A percentile compares a stretch with the other conserved stretches of the same genome.
These are phyloP conservation scores for Boletus reticuloceps DNA, from an alignment of 768 basidiomycete species.

Conservation along the genomic window DNA sequence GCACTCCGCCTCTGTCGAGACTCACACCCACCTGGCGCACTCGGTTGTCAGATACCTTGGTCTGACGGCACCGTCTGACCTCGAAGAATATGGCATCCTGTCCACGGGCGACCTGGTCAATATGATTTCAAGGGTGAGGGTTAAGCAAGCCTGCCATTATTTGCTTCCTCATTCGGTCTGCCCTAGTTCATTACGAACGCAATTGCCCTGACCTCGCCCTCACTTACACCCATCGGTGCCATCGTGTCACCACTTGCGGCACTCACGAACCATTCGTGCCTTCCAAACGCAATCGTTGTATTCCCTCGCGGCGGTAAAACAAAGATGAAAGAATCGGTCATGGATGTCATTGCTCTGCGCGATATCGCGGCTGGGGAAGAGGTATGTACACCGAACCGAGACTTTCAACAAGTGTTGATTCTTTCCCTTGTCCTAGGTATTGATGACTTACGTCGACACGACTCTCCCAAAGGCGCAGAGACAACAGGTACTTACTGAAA, in stretches of 20 bases:
- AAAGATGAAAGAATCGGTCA: constrained; percentile 48
- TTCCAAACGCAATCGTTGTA: constrained; percentile 87
- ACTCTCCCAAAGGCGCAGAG: constrained; percentile 61
- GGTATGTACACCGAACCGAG: constrained; percentile 37
- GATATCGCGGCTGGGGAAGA: constrained; percentile 67
- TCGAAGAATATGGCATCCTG: constrained; percentile 54
- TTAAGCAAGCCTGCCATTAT: background rate
- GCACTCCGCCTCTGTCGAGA: constrained; percentile 44
- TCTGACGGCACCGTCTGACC: constrained; percentile 54
- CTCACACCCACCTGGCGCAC: constrained; percentile 70
- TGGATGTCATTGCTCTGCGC: constrained; percentile 73
- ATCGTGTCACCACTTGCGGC: constrained; percentile 80
- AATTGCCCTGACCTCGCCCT: constrained; percentile 77
- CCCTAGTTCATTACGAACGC: constrained; percentile 87
- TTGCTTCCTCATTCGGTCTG: background rate
- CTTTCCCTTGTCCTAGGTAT: constrained; percentile 45
- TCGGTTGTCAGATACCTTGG: constrained; percentile 71
- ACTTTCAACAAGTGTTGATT: background rate
- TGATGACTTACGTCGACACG: constrained; percentile 84
- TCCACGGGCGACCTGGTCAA: constrained; percentile 65
- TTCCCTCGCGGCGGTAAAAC: constrained; percentile 60
- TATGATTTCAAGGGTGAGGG: constrained; percentile 64
- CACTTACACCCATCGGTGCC: constrained; percentile 78
- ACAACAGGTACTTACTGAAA: constrained; percentile 56
- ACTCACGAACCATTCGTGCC: constrained; percentile 85